Evolutionary conservation across 1,139 yeast species (phyloP), one percentile per base, ranked within the genome.

Genomic region (Hyphopichia khmerensis): DNA sequence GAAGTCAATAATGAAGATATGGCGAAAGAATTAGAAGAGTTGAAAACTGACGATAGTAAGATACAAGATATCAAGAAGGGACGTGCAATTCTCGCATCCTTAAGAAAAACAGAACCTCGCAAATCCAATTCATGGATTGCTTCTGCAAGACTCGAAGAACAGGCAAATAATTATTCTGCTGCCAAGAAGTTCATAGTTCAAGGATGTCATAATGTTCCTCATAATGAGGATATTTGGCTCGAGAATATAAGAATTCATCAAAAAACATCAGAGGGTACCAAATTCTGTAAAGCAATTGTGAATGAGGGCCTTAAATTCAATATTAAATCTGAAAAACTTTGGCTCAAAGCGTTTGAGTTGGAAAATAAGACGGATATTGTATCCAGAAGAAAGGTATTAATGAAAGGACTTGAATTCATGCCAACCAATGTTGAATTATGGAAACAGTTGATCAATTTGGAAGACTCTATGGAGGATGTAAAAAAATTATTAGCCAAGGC

Each of bases 81-180:
- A 19, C 64, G 95, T 32, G 59, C 72, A 3, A 68, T 89, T n/a
- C 68, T 90, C 39, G 67, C 78, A 9, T 84, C 95, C 2, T 74
- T 87, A 45, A 72, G 95, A 29, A 81, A 78, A 49, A 69, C 90
- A 0, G 85, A 87, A 52, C 96, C 98, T 0, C 64, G 69, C 36
- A 84, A 83, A 44, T 77, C 96, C 0, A 78, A 79, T 40, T 88
- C 89, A 11, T 93, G 97, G 96, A 87, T 93, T 24, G 89, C 95
- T 0, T 80, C 91, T 32, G 95, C 96, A 0, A 65, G 90, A 39
- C 60, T 90, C 10, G 98, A 93, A 57, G 86, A 82, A 48, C 78
- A 76, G 40, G 85, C 84, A 1, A 72, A 73, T 34, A 81, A 81
- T 42, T 69, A 69, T 44, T 66, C 65, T 5, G 64, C 65, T 21